Conservation (phyloP, 2,329 filamentous ascomycete species). For the Sclerotinia nivalis region DNA sequence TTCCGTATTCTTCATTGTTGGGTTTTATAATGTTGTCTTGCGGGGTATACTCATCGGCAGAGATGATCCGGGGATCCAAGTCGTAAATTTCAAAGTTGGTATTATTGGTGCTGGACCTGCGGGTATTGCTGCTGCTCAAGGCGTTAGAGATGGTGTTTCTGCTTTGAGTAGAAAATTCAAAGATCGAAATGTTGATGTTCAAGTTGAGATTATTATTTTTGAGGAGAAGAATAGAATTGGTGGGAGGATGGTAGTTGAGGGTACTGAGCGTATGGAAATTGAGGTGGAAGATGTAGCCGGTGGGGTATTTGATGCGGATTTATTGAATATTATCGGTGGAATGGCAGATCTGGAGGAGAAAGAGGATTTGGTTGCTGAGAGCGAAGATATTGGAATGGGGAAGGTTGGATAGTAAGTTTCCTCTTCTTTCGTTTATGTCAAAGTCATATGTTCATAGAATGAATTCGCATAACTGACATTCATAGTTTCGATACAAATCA, state of each 20-base stretch:
- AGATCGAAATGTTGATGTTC: not conserved
- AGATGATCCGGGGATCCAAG: not conserved
- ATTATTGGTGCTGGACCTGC: constrained; percentile 16
- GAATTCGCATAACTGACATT: not conserved
- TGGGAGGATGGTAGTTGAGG: constrained; percentile 15
- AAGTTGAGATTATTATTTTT: constrained; percentile 12
- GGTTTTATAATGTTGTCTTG: no score
- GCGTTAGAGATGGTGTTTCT: not conserved
- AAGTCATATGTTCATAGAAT: not conserved
- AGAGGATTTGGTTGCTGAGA: not conserved
- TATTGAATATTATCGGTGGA: not conserved
- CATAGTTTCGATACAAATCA: not conserved
- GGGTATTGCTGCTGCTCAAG: constrained; percentile 2
- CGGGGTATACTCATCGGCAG: no score
- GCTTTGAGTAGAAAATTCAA: not conserved
- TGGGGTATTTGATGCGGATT: not conserved
- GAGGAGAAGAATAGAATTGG: constrained; percentile 14
- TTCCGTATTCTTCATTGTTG: not conserved
- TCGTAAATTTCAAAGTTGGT: constrained; percentile 1
- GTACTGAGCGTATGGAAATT: not conserved
- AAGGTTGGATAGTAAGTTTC: constrained; percentile 7
- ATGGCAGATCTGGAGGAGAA: not conserved
- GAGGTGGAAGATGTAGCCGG: constrained; percentile 19
- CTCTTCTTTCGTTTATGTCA: not conserved
- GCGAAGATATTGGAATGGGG: constrained; percentile 1